Conservation (phyloP, 768 basidiomycete genomes). For the Kockovaella imperatae region DNA sequence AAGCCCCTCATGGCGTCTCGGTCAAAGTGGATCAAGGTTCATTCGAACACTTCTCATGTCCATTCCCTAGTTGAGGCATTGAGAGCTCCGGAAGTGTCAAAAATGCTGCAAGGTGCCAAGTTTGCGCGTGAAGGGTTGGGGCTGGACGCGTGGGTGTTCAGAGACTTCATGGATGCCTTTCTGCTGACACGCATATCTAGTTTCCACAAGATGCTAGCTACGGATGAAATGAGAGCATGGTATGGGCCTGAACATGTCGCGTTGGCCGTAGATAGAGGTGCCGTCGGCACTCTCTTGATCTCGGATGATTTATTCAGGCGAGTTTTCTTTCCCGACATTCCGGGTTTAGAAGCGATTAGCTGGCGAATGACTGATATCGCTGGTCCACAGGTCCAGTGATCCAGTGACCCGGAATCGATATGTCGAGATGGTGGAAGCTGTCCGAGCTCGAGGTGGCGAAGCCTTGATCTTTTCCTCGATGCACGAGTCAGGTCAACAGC, state of each 20-base stretch:
- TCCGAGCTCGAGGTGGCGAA: constrained; percentile 80
- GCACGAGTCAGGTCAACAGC: constrained; percentile 98
- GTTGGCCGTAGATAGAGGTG: constrained; percentile 84
- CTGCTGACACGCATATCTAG: constrained; percentile 47
- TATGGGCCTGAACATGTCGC: constrained; percentile 93
- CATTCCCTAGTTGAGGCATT: constrained; percentile 91
- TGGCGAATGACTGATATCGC: not conserved
- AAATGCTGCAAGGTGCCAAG: constrained; percentile 56
- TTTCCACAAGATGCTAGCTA: constrained; percentile 95
- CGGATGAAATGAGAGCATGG: constrained; percentile 94
- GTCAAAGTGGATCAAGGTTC: constrained; percentile 82
- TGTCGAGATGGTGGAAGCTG: constrained; percentile 78
- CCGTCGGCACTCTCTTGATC: constrained; percentile 86
- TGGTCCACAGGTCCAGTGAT: constrained; percentile 61
- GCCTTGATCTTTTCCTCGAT: constrained; percentile 97
- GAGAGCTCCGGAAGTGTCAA: constrained; percentile 78
- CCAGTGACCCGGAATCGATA: constrained; percentile 69
- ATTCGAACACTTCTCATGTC: constrained; percentile 86
- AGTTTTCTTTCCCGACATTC: constrained; percentile 17
- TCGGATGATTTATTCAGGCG: constrained; percentile 91
- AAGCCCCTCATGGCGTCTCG: constrained; percentile 70
- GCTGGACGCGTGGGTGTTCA: constrained; percentile 63
- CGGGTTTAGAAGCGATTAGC: not conserved
- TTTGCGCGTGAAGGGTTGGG: constrained; percentile 89
- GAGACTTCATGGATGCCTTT: constrained; percentile 4